Evolutionary conservation across 2,329 filamentous ascomycete species (phyloP), one percentile per base, ranked within the genome.

Genomic region (Blastomyces silverae): DNA sequence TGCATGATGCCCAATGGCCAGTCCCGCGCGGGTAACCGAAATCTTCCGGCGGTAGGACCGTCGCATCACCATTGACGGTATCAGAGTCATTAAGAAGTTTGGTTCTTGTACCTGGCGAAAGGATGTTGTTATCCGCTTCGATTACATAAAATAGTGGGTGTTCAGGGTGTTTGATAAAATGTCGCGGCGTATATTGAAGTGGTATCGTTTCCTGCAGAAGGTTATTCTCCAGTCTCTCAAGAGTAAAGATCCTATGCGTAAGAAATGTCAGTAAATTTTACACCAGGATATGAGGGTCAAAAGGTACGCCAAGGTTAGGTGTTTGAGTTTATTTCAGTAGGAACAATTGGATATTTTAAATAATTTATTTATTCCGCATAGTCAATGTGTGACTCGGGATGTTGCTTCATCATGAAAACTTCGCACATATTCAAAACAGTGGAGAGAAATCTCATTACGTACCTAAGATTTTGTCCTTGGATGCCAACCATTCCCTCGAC

Each of bases 401-500:
- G 66, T 75, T 69, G 83, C 82, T 77, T 90, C 88, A 89, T 90
- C 86, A 88, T 82, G 72, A 68, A 70, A 71, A 66, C 56, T 61
- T 61, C 28, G 63, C 46, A 64, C 46, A 57, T 22, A n/a, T 50
- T 56, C 48, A 64, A 63, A 44, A 48, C 42, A 46, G 59, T 2
- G n/a, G 20, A 67, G 68, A 66, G 67, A 65, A 69, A 64, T 67
- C 66, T 55, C 63, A 62, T 66, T 39, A 80, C 84, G 67, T 87
- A 96, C 92, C 91, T 85, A 69, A 96, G 78, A 74, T 91, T 94
- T 76, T 93, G 89, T 59, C 88, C 91, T 78, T 95, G 90, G 67
- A 97, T 93, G 66, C 92, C 92, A 63, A 97, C 93, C 82, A 97
- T 93, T 64, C 92, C 92, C 78, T 97, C 90, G 55, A 89, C 87